Base-by-base conservation (phyloP, 192 early-diverging fungal species). In the Backusella parvicylindrica region DNA sequence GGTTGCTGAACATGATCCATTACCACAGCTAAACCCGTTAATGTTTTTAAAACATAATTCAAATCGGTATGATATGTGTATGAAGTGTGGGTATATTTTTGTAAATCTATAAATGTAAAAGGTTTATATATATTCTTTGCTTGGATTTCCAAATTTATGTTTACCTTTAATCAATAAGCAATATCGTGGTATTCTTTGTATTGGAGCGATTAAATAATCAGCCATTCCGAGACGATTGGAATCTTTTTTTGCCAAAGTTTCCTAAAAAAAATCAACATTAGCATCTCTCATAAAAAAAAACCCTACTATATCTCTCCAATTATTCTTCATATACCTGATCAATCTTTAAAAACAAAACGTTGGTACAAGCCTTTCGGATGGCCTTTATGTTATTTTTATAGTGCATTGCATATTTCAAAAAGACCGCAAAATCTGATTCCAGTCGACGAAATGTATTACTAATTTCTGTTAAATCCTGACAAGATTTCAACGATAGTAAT, bases 141-240 rank as follows among this genome's bases (percentile, higher is more conserved):
- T 56, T n/a, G n/a, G n/a, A 26, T 56, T 11, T 23, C n/a, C 21
- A 56, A 56, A 1, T 11, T 37, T 8, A 36, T 23, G 11, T 4
- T 3, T 75, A 76, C 83, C 87, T 76, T 84, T 88, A 38, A 93
- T 81, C 32, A 93, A 75, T 75, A 93, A 72, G 33, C 88, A 88
- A 78, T 94, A 93, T 36, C 91, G 84, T 1, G 92, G 89, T 31
- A 92, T 88, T 33, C 92, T 86, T 79, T 93, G 92, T 53, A 93
- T 91, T 0, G 92, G 92, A 77, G 91, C 88, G 53, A 93, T 92
- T 70, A 93, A 81, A 74, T 90, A 82, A 76, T 92, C 92, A 32
- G 85, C 82, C 38, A 96, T 82, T 32, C 85, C 87, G 35, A 93
- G 77, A 6, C 85, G 84, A 31, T 83, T 88, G 3, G 78, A 83